Conservation (phyloP, 441 rosid species). For the Breynia disticha region DNA sequence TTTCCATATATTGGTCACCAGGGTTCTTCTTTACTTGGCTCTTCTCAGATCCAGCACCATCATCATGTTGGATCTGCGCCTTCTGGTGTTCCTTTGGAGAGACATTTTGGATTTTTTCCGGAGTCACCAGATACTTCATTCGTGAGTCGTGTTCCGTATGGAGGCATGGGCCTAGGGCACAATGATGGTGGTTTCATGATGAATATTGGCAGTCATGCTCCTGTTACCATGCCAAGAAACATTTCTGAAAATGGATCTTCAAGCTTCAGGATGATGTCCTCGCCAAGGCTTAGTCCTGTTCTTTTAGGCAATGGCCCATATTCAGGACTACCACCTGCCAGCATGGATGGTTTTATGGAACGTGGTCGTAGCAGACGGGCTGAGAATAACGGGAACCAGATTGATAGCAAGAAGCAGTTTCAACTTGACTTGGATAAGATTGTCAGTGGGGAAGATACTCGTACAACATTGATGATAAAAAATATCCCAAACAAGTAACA, state of each 20-base stretch:
- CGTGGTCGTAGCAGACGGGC: slow-evolving; percentile 56
- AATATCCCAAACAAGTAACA: slow-evolving; percentile 97
- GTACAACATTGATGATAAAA: slow-evolving; percentile 96
- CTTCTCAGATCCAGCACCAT: slow-evolving; percentile 40
- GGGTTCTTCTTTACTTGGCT: slow-evolving; percentile 44
- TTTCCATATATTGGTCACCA: slow-evolving; percentile 40
- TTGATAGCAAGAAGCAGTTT: slow-evolving; percentile 77
- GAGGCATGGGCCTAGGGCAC: slow-evolving; percentile 50
- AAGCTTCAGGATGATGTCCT: slow-evolving; percentile 73
- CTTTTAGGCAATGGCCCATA: slow-evolving; percentile 52
- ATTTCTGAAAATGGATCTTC: slow-evolving; percentile 55
- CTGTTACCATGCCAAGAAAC: slow-evolving; percentile 38
- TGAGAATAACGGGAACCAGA: slow-evolving; percentile 56
- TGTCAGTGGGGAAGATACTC: slow-evolving; percentile 61
- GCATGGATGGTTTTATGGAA: slow-evolving; percentile 64
- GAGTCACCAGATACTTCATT: slow-evolving; percentile 65
- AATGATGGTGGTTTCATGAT: slow-evolving; percentile 57
- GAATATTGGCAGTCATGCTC: slow-evolving; percentile 38
- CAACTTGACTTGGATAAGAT: slow-evolving; percentile 94
- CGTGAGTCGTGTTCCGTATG: slow-evolving; percentile 40
- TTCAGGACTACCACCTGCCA: slow-evolving; percentile 40
- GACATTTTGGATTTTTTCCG: slow-evolving; percentile 74
- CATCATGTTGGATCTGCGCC: slow-evolving; percentile 98
- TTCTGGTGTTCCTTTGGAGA: slow-evolving; percentile 71
- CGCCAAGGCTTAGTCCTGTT: slow-evolving; percentile 57